Evolutionary conservation across 306 rosid genomes (phyloP), one percentile per base, ranked within the genome.

Genomic region (Cucurbita maxima): DNA sequence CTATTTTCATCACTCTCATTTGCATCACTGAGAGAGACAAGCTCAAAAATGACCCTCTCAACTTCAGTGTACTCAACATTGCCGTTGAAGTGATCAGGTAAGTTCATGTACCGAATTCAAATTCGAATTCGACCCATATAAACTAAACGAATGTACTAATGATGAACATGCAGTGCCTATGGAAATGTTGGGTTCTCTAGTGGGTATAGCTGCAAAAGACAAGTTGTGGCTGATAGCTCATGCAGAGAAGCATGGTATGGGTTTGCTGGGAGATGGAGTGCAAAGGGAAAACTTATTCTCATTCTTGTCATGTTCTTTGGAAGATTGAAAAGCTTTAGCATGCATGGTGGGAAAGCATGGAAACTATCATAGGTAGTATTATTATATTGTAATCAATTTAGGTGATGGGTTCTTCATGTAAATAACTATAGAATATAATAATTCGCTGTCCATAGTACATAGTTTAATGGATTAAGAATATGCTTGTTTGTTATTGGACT

Each of bases 111-210:
- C 15, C 12, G 12, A 45, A 45, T 45, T 47, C 0, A 5, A 11
- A 47, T 10, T 47, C 15, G 13, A 47, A 47, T 14, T 11, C 51
- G 13, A 47, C 11, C 11, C 5, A 0, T 47, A 11, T 3, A 4
- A 5, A 47, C 15, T 11, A 30, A 30, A 30, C 34, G 34, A 30
- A 30, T 30, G 3, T 30, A 30, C 34, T 3, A 30, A 30, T 30
- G 34, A 3, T 1, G 34, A 11, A 48, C 16, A 50, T 52, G 82
- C 79, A 89, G 98, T 83, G 96, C 92, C 16, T 92, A 87, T 71
- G 96, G 92, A 22, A 92, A 92, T 55, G 96, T 88, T 55, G 96
- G 92, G 8, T 78, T 86, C 34, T 77, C 95, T n/a, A 84, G 38
- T 7, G 97, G 96, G 10, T 90, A 87, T 48, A 84, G 90, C 51